Percentiles rank a stretch among this genome's conserved stretches.
These are phyloP conservation scores for Sanghuangporus weigelae DNA, from an alignment of 1,284 basidiomycete species.

Conservation along the genomic window DNA sequence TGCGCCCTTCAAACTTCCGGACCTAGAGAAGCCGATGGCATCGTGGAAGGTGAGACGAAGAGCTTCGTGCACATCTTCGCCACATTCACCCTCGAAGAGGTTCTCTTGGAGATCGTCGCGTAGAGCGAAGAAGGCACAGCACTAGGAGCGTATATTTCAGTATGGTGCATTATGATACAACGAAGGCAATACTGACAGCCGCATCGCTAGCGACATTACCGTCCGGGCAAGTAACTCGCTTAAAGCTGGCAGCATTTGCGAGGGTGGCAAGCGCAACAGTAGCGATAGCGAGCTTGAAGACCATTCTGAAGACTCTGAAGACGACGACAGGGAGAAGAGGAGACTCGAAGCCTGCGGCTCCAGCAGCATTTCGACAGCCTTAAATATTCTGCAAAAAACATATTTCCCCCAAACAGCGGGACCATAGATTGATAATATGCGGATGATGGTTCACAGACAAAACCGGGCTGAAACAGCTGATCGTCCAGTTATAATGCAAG, in stretches of 20 bases:
- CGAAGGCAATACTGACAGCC: conserved; percentile 7
- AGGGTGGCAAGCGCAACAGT: conserved; percentile 7
- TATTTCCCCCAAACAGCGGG: not conserved
- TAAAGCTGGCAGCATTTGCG: conserved; percentile 9
- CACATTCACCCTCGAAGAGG: conserved; percentile 20
- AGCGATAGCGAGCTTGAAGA: conserved; percentile 12
- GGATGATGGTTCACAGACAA: not conserved
- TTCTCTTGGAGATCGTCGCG: conserved; percentile 21
- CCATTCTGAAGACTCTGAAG: conserved; percentile 2
- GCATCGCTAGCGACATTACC: conserved; percentile 17
- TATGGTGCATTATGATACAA: not conserved
- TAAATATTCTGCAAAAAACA: not conserved
- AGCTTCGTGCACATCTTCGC: conserved; percentile 21
- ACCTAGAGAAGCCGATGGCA: conserved; percentile 21
- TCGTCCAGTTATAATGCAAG: not conserved
- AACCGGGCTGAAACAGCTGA: not conserved
- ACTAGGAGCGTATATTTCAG: conserved; percentile 1
- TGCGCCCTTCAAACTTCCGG: conserved; percentile 8
- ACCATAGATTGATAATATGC: not conserved
- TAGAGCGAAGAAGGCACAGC: conserved; percentile 22
- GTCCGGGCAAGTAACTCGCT: conserved; percentile 19
- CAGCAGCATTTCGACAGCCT: not conserved
- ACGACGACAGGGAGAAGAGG: not conserved
- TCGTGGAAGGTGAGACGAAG: conserved; percentile 25
- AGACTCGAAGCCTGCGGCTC: not conserved